phyloP scores from a whole-genome alignment of 805 yeast species.

The Grigorovia jiainica region DNA sequence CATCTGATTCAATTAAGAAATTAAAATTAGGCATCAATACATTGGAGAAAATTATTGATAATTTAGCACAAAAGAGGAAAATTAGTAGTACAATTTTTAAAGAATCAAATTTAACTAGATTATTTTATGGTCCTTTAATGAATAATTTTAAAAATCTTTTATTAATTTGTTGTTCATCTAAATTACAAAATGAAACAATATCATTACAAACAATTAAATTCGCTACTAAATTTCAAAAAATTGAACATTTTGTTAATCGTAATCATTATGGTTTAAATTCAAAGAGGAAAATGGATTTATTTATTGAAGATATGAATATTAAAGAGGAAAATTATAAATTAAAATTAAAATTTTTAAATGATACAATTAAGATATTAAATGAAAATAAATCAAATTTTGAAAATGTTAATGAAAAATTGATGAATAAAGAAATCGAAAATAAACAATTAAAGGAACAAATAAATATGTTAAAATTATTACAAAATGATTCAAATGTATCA shows the following conservation, averaged over 20 bases:
- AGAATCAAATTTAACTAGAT: slow-evolving; percentile 69
- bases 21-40: slow-evolving; percentile 1
- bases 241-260: slow-evolving; percentile 41
- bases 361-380: slow-evolving; percentile 5
- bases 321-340: slow-evolving; percentile 20
- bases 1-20: slow-evolving; percentile 1
- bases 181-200: slow-evolving; percentile 45
- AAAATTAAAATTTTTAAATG: slow-evolving; percentile 8
- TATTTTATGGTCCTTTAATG: slow-evolving; percentile 70
- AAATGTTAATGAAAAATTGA: neutral
- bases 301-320: slow-evolving; percentile 36
- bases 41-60: neutral
- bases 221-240: slow-evolving; percentile 62
- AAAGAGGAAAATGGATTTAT: slow-evolving; percentile 35
- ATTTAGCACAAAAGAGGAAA: neutral
- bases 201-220: slow-evolving; percentile 65
- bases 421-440: slow-evolving; percentile 3
- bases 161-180: slow-evolving; percentile 65
- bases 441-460: slow-evolving; percentile 7
- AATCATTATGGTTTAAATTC: slow-evolving; percentile 42
- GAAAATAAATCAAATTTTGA: slow-evolving; percentile 1
- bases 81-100: slow-evolving; percentile 25
- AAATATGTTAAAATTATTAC: slow-evolving; percentile 1
- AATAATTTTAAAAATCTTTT: slow-evolving; percentile 74
- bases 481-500: neutral